Evolutionary conservation across 176 grass and related monocot species (phyloP), one percentile per base, ranked within the genome.

Genomic region (Avena eriantha): DNA sequence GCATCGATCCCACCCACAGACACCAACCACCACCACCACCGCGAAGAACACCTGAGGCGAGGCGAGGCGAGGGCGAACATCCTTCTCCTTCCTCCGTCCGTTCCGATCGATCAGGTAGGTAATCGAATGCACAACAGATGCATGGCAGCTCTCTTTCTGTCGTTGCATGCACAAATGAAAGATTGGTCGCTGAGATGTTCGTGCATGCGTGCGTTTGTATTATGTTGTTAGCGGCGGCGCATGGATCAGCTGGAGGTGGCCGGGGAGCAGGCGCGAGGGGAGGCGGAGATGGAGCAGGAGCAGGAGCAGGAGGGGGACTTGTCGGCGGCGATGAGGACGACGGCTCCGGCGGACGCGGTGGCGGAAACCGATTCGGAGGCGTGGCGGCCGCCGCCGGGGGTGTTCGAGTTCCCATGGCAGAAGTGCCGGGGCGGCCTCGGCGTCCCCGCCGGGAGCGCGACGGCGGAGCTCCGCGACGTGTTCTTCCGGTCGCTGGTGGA

Each of bases 401-500:
- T 93, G 89, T 98, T 98, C 68, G 93, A 98, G 71, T 84, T 98
- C 80, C 88, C 91, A 3, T 91, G 93, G 91, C 86, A 51, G 64
- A 86, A 79, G 89, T 72, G 77, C 35, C 75, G 57, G 57, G 64
- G 86, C 83, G 86, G 82, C 14, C 83, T 91, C 3, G 80, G 80
- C 85, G 4, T 74, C 22, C 31, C 43, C 58, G 18, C 7, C n/a
- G 54, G 49, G 15, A 47, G 39, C 83, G 24, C 41, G 3, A 8
- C 66, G 72, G 43, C 47, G 82, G 89, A 95, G 58, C 86, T 87
- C 73, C 87, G 78, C 5, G 91, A 93, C 26, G 95, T 95, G 60
- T 98, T 98, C 93, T 98, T 93, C 89, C 77, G 72, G 21, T 98
- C 95, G 5, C 87, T 87, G 24, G 87, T 95, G 47, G 95, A 95